Evolutionary conservation across 2,329 filamentous ascomycete genomes (phyloP), one percentile per base, ranked within the genome.

Genomic region (Aspergillus sp.): DNA sequence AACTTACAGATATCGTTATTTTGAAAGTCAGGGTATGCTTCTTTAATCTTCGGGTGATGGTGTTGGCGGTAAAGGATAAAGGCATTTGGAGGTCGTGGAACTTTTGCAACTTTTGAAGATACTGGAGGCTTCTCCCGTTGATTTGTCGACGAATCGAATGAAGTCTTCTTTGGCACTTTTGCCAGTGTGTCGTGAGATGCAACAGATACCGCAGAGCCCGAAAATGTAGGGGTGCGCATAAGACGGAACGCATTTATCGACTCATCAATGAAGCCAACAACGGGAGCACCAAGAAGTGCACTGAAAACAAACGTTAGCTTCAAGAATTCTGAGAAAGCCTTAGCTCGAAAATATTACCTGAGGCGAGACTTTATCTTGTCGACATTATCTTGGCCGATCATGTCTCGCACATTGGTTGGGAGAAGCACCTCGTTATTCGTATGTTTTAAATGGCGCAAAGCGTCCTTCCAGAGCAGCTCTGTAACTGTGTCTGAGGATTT

Each of bases 1-100:
- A 38, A 62, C 69, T 64, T 60, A 72, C 69, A 74, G 39, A 74
- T 74, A 20, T 70, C 60, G 48, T 74, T 74, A 58, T 74, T 75
- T 46, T 70, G 65, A 25, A 72, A 52, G 10, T 60, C 60, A n/a
- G 70, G 70, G 48, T 70, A 62, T 32, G 56, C 48, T n/a, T 60
- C 65, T 46, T 69, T 71, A 41, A 71, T 52, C 12, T 52, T 51
- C 1, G 65, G 59, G 49, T 71, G 67, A 45, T 70, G 62, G 41
- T 70, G 59, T 53, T 71, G 62, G 22, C 71, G 67, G 53, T 73
- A 75, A 20, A 74, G 59, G 47, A 74, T 74, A 58, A 73, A 74
- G 4, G 68, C 67, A 58, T 74, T 74, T 13, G 68, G 65, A 15
- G 72, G 71, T n/a, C 72, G 68, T 46, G 69, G 67, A 20, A 74